Evolutionary conservation across 768 basidiomycete species (phyloP).

Genomic region (Pleurotus pulmonarius): DNA sequence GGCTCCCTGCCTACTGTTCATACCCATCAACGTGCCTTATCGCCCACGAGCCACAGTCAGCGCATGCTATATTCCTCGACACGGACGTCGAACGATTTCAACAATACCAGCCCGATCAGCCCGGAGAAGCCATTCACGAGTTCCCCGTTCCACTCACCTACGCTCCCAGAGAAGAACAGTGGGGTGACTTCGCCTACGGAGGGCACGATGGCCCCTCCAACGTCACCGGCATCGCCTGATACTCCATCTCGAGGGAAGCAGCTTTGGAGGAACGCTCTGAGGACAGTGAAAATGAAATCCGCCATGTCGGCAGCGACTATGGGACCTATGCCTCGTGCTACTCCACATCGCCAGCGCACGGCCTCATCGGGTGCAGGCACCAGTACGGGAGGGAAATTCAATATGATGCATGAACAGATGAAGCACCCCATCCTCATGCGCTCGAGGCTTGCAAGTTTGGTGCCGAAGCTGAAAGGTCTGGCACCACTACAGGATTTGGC

Average conservation of each 20-base stretch:
- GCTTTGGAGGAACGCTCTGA: conserved; percentile 40
- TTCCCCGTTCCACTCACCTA: conserved; percentile 8
- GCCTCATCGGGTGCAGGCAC: conserved; percentile 23
- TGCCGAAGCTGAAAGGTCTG: conserved; percentile 53
- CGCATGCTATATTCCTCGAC: neutral
- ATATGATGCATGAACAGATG: conserved; percentile 26
- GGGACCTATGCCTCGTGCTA: conserved; percentile 15
- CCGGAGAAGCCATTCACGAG: neutral
- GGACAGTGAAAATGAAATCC: conserved; percentile 39
- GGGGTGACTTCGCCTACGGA: neutral
- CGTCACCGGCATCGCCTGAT: conserved; percentile 7
- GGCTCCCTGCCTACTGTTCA: conserved; percentile 22
- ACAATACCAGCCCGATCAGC: neutral
- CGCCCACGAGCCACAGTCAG: conserved; percentile 1
- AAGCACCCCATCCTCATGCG: conserved; percentile 29
- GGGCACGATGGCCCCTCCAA: neutral
- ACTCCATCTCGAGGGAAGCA: conserved; percentile 30
- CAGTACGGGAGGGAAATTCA: conserved; percentile 20
- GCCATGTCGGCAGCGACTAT: conserved; percentile 15
- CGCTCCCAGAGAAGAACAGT: conserved; percentile 16
- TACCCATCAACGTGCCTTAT: conserved; percentile 6
- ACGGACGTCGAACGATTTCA: neutral
- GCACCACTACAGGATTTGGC: conserved; percentile 56
- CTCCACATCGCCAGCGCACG: conserved; percentile 32
- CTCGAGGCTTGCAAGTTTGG: conserved; percentile 52